Conservation (phyloP, 2,329 filamentous ascomycete species). For the Aspergillus ibericus region DNA sequence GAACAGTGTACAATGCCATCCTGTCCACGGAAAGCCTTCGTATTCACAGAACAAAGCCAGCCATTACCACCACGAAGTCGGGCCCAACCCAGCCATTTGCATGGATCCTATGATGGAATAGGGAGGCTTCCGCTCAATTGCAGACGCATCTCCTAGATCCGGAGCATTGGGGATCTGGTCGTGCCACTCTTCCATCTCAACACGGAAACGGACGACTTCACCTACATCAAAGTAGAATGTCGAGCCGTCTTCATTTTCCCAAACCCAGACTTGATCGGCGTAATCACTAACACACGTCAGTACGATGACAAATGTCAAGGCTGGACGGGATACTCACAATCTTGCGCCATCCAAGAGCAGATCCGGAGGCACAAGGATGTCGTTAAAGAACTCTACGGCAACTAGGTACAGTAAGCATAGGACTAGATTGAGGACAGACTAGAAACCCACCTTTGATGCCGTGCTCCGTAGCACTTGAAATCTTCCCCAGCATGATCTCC, state of each 20-base stretch:
- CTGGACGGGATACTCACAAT: constrained; percentile 59
- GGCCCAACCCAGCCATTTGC: constrained; percentile 48
- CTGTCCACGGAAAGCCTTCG: not conserved
- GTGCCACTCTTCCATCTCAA: constrained; percentile 86
- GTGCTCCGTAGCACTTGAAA: constrained; percentile 69
- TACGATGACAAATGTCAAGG: constrained; percentile 8
- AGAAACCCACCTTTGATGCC: constrained; percentile 66
- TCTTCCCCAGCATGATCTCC: constrained; percentile 83
- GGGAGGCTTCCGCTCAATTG: constrained; percentile 59
- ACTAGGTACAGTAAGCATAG: constrained; percentile 51
- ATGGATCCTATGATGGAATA: constrained; percentile 51
- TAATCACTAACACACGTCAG: constrained; percentile 58
- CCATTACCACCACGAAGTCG: constrained; percentile 48
- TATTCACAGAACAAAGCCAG: not conserved
- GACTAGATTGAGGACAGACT: not conserved
- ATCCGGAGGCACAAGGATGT: constrained; percentile 76
- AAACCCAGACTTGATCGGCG: constrained; percentile 79
- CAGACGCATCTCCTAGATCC: constrained; percentile 61
- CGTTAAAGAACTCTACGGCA: constrained; percentile 88
- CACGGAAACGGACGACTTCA: constrained; percentile 82
- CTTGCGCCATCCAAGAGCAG: constrained; percentile 73
- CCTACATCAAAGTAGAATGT: constrained; percentile 85
- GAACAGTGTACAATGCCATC: not conserved
- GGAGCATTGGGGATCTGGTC: constrained; percentile 77
- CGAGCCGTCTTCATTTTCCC: constrained; percentile 70